Evolutionary conservation across 2,329 filamentous ascomycete species (phyloP).

Genomic region (Thermoascus crustaceus): DNA sequence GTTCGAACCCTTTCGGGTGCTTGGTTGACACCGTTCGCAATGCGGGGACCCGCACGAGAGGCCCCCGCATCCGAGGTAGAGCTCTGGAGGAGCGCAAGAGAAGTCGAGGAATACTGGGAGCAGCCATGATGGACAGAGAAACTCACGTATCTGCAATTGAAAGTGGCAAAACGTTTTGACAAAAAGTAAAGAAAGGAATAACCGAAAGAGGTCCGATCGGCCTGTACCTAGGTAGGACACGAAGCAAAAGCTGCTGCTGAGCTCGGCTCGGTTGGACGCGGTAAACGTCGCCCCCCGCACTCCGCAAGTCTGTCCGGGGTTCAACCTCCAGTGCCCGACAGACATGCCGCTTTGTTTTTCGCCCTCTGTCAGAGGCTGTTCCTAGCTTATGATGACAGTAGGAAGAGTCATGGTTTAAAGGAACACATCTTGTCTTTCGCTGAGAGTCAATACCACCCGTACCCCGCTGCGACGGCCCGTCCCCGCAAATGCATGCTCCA

Average conservation of each 20-base stretch:
- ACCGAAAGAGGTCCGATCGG: neutral
- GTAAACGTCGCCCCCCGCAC: slow-evolving; percentile 34
- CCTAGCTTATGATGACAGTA: no score
- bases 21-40: slow-evolving; percentile 54
- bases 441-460: no score
- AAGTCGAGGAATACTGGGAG: slow-evolving; percentile 23
- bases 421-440: no score
- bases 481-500: slow-evolving; percentile 24
- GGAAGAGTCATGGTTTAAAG: no score
- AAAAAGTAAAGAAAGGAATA: no score
- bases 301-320: slow-evolving; percentile 3
- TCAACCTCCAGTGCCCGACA: slow-evolving; percentile 4
- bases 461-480: no score
- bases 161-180: no score
- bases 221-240: neutral
- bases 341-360: no score
- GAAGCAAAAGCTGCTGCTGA: slow-evolving; percentile 7
- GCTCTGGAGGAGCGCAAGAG: slow-evolving; percentile 26
- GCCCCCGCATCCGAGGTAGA: slow-evolving; percentile 16
- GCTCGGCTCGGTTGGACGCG: slow-evolving; percentile 35
- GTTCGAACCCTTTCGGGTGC: slow-evolving; percentile 56
- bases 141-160: no score
- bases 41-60: slow-evolving; percentile 24
- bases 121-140: slow-evolving; percentile 22
- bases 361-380: no score